Conservation (phyloP, 1,284 basidiomycete species). For the Austroboletus novae-zelandiae region DNA sequence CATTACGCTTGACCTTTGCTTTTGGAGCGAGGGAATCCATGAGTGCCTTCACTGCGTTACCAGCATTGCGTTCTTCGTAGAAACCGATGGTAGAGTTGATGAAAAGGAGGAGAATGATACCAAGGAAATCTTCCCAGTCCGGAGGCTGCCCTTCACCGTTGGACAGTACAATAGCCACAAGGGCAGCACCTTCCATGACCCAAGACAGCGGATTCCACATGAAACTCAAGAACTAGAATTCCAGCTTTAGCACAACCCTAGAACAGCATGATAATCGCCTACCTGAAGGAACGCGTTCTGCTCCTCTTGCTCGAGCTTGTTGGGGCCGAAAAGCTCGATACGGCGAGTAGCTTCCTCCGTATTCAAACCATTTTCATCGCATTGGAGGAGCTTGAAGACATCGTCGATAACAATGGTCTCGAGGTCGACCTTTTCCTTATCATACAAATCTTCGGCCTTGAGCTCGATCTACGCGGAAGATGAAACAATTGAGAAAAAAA, state of each 20-base stretch:
- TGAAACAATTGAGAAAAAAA: neutral
- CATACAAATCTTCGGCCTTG: conserved; percentile 92
- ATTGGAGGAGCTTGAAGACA: conserved; percentile 95
- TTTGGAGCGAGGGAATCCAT: conserved; percentile 99
- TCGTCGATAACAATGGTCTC: conserved; percentile 97
- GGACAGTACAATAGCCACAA: conserved; percentile 95
- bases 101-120: conserved; percentile 90
- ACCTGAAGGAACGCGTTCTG: conserved; percentile 87
- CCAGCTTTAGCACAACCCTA: neutral
- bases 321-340: conserved; percentile 93
- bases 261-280: neutral
- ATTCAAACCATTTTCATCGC: conserved; percentile 76
- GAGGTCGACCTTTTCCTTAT: conserved; percentile 98
- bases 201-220: conserved; percentile 99
- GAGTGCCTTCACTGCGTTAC: conserved; percentile 98
- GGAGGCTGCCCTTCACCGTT: conserved; percentile 87
- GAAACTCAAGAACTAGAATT: conserved; percentile 84
- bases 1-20: conserved; percentile 86
- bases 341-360: conserved; percentile 78
- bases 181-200: conserved; percentile 98
- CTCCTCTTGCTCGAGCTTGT: conserved; percentile 91
- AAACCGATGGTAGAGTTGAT: conserved; percentile 98
- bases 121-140: conserved; percentile 97
- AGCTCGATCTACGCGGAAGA: conserved; percentile 66
- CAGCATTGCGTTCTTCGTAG: conserved; percentile 96